Percentiles rank a stretch among this genome's conserved stretches.
These are phyloP conservation scores for Neoascochyta sp. DNA, from an alignment of 2,329 filamentous ascomycete genomes.

Conservation along the genomic window DNA sequence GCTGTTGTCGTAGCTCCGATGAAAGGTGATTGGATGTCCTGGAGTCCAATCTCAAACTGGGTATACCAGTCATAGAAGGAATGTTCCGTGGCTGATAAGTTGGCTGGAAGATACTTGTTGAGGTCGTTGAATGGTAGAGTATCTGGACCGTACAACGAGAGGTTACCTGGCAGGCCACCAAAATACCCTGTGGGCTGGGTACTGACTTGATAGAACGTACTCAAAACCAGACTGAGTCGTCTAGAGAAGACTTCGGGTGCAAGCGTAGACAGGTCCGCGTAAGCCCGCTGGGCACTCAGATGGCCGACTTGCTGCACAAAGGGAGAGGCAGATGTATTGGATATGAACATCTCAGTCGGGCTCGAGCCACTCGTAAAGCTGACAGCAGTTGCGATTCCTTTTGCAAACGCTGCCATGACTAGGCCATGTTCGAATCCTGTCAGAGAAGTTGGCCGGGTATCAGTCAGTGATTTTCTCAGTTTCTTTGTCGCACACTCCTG, in stretches of 20 bases:
- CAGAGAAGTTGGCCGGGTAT: constrained; percentile 8
- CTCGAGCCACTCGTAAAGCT: constrained; percentile 11
- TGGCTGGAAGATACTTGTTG: constrained; percentile 19
- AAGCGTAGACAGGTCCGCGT: constrained; percentile 13
- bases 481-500: constrained; percentile 10
- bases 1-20: constrained; percentile 26
- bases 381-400: constrained; percentile 15
- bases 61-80: constrained; percentile 17
- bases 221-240: constrained; percentile 21
- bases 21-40: constrained; percentile 13
- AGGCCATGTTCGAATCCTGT: constrained; percentile 18
- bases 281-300: constrained; percentile 1
- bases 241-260: constrained; percentile 14
- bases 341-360: constrained; percentile 21
- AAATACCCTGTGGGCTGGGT: constrained; percentile 22
- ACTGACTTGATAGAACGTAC: constrained; percentile 34
- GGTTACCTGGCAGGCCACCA: constrained; percentile 17
- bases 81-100: constrained; percentile 12
- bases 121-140: constrained; percentile 19
- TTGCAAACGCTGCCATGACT: constrained; percentile 5
- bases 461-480: constrained; percentile 16
- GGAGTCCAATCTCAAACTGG: constrained; percentile 3
- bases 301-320: constrained; percentile 12
- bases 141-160: constrained; percentile 25
- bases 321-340: constrained; percentile 18